These are phyloP conservation scores for Boletus rufocinnamomeus DNA, from an alignment of 768 basidiomycete species.

Conservation along the genomic window DNA sequence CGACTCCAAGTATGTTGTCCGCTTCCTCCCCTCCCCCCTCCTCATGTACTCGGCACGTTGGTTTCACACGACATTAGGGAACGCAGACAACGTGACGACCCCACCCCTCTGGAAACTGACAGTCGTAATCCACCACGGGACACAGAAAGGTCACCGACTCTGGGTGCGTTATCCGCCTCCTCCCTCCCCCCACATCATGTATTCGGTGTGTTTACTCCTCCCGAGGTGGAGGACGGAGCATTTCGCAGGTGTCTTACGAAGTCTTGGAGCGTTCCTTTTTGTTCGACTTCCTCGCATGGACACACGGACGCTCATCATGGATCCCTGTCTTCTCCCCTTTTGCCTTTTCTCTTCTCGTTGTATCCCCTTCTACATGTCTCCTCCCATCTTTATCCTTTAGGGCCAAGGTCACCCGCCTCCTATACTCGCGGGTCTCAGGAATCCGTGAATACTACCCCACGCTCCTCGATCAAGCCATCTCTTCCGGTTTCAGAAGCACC, in stretches of 20 bases:
- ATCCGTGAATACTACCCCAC: conserved; percentile 11
- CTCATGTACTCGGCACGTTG: conserved; percentile 39
- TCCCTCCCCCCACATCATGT: too few species aligned
- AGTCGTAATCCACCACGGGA: too few species aligned
- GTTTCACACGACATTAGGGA: too few species aligned
- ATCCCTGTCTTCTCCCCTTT: conserved; percentile 36
- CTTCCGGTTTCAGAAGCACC: conserved; percentile 16
- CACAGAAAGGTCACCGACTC: too few species aligned
- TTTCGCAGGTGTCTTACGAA: conserved; percentile 42
- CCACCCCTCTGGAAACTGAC: too few species aligned
- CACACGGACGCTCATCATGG: conserved; percentile 45
- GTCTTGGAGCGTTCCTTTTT: conserved; percentile 45
- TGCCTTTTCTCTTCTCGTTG: conserved; percentile 33
- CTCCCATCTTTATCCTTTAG: conserved; percentile 43
- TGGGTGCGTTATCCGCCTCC: too few species aligned
- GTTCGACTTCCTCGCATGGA: conserved; percentile 43
- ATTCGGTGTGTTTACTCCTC: conserved; percentile 43
- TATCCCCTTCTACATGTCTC: conserved; percentile 31
- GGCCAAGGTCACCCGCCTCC: conserved; percentile 40
- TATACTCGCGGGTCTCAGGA: conserved; percentile 35
- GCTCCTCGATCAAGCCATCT: conserved; percentile 18
- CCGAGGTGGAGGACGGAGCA: conserved; percentile 38
- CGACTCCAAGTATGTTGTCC: conserved; percentile 50
- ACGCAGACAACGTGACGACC: too few species aligned
- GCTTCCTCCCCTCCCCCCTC: conserved; percentile 41